A percentile compares a stretch with the other conserved stretches of the same genome.
Conservation (phyloP, 169 alveolate species). For the Plasmodium adleri region DNA sequence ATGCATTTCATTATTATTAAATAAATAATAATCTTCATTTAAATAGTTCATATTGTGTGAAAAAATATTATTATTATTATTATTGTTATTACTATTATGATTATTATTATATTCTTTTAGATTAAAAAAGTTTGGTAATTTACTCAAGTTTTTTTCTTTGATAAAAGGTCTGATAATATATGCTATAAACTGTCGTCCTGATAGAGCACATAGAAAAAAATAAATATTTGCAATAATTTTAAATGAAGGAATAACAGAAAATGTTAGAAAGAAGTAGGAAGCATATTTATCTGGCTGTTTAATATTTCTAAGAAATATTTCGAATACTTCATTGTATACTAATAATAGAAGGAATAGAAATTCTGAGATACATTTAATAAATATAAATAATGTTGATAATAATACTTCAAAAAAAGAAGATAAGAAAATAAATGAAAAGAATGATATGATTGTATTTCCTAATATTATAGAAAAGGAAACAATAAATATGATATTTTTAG, state of each 20-base stretch:
- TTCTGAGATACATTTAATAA: slow-evolving; percentile 44
- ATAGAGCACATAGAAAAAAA: slow-evolving; percentile 44
- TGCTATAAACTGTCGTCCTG: slow-evolving; percentile 66
- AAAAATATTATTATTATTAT: background rate
- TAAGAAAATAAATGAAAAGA: slow-evolving; percentile 42
- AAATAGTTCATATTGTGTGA: slow-evolving; percentile 3
- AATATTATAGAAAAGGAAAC: slow-evolving; percentile 47
- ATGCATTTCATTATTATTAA: slow-evolving; percentile 12
- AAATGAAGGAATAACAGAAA: slow-evolving; percentile 61
- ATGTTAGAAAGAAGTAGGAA: slow-evolving; percentile 32
- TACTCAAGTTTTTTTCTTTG: slow-evolving; percentile 22
- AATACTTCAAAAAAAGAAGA: slow-evolving; percentile 35
- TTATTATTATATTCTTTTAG: slow-evolving; percentile 16
- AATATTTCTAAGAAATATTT: slow-evolving; percentile 40
- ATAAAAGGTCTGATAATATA: slow-evolving; percentile 58
- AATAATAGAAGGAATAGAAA: slow-evolving; percentile 45
- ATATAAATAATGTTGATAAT: slow-evolving; percentile 31
- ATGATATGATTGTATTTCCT: slow-evolving; percentile 53
- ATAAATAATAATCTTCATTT: slow-evolving; percentile 32
- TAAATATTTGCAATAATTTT: slow-evolving; percentile 56
- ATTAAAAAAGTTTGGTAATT: slow-evolving; percentile 41
- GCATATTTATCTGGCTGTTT: slow-evolving; percentile 41
- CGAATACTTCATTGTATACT: slow-evolving; percentile 40
- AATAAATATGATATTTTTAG: slow-evolving; percentile 36
- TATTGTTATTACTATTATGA: no score